Conservation (phyloP, 345 rosid species). For the Gossypium thurberi region DNA sequence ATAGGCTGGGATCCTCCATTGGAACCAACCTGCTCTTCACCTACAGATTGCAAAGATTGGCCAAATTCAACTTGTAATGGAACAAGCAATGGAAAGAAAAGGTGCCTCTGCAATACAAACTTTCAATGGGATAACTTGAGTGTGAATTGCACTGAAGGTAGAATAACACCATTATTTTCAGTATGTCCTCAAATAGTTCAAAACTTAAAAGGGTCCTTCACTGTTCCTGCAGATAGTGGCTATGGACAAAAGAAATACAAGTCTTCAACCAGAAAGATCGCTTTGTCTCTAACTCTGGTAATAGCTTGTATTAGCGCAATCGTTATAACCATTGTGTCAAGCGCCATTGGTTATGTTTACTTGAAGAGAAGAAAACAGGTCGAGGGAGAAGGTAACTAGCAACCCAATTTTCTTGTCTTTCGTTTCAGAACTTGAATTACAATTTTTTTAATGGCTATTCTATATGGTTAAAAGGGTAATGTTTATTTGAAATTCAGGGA, state of each 20-base stretch:
- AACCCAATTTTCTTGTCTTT: not conserved
- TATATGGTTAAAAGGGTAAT: not conserved
- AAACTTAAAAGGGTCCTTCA: not conserved
- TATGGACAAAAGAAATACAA: slow-evolving; percentile 10
- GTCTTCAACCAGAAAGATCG: slow-evolving; percentile 17
- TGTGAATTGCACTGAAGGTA: slow-evolving; percentile 49
- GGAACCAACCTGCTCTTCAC: slow-evolving; percentile 43
- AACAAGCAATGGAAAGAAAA: slow-evolving; percentile 24
- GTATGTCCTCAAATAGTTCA: not conserved
- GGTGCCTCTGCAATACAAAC: slow-evolving; percentile 41
- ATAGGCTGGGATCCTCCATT: slow-evolving; percentile 47
- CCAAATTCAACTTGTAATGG: slow-evolving; percentile 41
- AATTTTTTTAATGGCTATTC: not conserved
- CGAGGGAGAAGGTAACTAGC: slow-evolving; percentile 29
- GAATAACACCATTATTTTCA: not conserved
- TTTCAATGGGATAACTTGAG: slow-evolving; percentile 38
- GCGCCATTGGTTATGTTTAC: slow-evolving; percentile 27
- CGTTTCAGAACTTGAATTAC: not conserved
- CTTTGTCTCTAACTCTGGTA: slow-evolving; percentile 28
- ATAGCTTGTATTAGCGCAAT: slow-evolving; percentile 29
- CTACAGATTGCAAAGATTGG: slow-evolving; percentile 55
- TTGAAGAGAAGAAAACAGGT: slow-evolving; percentile 31
- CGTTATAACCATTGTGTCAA: slow-evolving; percentile 29
- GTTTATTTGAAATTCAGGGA: slow-evolving; percentile 21
- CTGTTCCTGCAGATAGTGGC: slow-evolving; percentile 15